Percentiles rank a stretch among this genome's conserved stretches.
Evolutionary conservation across 805 yeast genomes (phyloP).

Genomic region (Candida methanosorbosa): DNA sequence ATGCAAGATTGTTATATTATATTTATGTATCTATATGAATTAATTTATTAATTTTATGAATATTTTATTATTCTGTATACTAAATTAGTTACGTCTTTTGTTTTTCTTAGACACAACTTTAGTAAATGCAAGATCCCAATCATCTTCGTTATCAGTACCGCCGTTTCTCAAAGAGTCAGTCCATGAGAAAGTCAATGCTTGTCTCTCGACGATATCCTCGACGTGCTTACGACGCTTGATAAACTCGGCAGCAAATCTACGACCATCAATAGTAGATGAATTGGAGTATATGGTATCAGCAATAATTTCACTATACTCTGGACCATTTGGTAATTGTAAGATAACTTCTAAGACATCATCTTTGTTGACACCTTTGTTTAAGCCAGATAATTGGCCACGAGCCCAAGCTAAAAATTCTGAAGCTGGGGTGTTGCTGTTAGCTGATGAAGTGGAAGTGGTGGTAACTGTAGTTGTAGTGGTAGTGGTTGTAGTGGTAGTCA

Average conservation of each 20-base stretch:
- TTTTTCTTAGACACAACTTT: slow-evolving; percentile 58
- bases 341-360: slow-evolving; percentile 77
- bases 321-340: slow-evolving; percentile 66
- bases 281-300: slow-evolving; percentile 88
- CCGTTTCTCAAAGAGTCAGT: slow-evolving; percentile 41
- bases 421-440: slow-evolving; percentile 30
- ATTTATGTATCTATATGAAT: slow-evolving; percentile 3
- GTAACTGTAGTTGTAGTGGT: slow-evolving; percentile 29
- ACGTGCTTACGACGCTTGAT: slow-evolving; percentile 66
- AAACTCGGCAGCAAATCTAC: slow-evolving; percentile 89
- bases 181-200: slow-evolving; percentile 50
- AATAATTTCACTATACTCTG: slow-evolving; percentile 75
- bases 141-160: slow-evolving; percentile 31
- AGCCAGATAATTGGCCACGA: slow-evolving; percentile 50
- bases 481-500: slow-evolving; percentile 20
- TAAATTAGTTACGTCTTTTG: slow-evolving; percentile 31
- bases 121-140: slow-evolving; percentile 40
- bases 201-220: slow-evolving; percentile 43
- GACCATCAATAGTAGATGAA: slow-evolving; percentile 87
- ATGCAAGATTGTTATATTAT: slow-evolving; percentile 2
- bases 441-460: slow-evolving; percentile 3
- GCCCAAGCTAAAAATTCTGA: slow-evolving; percentile 71
- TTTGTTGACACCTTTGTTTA: slow-evolving; percentile 67
- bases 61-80: no score
- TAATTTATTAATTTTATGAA: no score